Conservation (phyloP, 108 stramenopile genomes). For the Cyclotella cryptica region DNA sequence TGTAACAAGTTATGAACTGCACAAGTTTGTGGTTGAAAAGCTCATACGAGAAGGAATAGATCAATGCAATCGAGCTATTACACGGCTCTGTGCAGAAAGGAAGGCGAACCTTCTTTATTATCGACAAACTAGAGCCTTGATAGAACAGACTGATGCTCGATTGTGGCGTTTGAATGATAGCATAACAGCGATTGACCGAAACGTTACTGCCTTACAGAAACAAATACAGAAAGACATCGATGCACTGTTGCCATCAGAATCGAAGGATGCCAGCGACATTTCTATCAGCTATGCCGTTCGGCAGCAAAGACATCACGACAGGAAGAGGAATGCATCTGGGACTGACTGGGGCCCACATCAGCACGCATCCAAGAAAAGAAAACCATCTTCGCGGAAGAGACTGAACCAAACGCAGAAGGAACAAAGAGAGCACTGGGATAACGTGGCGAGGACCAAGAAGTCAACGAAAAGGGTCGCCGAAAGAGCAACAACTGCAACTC, state of each 20-base stretch:
- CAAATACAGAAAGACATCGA: conserved; percentile 11
- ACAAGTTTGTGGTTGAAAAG: conserved; percentile 15
- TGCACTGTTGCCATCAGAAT: background rate
- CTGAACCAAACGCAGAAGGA: background rate
- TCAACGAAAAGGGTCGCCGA: background rate
- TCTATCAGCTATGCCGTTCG: background rate
- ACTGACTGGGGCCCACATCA: conserved; percentile 36
- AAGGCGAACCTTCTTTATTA: background rate
- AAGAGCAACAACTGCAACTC: background rate
- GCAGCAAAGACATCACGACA: background rate
- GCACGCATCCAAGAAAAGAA: conserved; percentile 45
- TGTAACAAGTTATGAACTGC: conserved; percentile 16
- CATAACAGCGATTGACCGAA: conserved; percentile 7
- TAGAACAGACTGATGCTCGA: background rate
- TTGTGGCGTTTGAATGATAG: conserved; percentile 1
- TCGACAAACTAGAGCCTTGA: conserved; percentile 6
- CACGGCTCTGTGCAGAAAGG: conserved; percentile 7
- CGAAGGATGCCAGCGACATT: background rate
- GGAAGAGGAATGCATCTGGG: background rate
- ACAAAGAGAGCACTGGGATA: background rate
- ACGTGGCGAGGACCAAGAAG: background rate
- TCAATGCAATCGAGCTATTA: conserved; percentile 13
- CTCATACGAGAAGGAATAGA: conserved; percentile 29
- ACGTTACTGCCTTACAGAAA: conserved; percentile 6
- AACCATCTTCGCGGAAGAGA: background rate